Percentiles rank a stretch among this genome's conserved stretches.
Conservation (phyloP, 208 protist species). For the Herpetomonas muscarum region DNA sequence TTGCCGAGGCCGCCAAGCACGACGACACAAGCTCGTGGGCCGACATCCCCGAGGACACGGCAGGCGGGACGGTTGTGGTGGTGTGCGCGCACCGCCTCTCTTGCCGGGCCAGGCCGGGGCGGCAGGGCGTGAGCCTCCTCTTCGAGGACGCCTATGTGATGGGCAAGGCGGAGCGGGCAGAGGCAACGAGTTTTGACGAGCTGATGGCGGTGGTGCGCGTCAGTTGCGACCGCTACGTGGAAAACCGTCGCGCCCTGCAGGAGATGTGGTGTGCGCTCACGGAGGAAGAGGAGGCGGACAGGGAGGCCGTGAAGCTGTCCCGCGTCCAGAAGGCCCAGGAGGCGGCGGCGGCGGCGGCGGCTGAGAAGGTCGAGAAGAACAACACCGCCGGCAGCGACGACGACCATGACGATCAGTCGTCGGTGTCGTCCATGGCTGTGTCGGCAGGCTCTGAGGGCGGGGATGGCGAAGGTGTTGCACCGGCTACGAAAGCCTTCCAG, state of each 20-base stretch:
- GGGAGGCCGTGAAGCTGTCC: background rate
- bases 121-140: conserved; percentile 18
- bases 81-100: conserved; percentile 58
- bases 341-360: background rate
- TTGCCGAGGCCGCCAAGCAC: conserved; percentile 29
- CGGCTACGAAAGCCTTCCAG: background rate
- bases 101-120: conserved; percentile 20
- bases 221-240: conserved; percentile 50
- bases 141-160: conserved; percentile 53
- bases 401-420: no score
- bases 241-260: conserved; percentile 5
- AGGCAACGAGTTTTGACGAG: conserved; percentile 28
- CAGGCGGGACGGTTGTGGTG: conserved; percentile 21
- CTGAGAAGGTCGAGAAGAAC: no score
- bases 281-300: conserved; percentile 3
- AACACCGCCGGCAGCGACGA: no score
- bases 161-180: background rate
- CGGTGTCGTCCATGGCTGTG: no score
- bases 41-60: background rate
- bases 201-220: conserved; percentile 35
- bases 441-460: background rate
- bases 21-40: conserved; percentile 13
- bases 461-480: background rate
- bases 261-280: conserved; percentile 5
- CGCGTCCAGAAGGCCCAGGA: background rate